Evolutionary conservation across 768 basidiomycete genomes (phyloP), one percentile per base, ranked within the genome.

Genomic region (Mycena alexandri): DNA sequence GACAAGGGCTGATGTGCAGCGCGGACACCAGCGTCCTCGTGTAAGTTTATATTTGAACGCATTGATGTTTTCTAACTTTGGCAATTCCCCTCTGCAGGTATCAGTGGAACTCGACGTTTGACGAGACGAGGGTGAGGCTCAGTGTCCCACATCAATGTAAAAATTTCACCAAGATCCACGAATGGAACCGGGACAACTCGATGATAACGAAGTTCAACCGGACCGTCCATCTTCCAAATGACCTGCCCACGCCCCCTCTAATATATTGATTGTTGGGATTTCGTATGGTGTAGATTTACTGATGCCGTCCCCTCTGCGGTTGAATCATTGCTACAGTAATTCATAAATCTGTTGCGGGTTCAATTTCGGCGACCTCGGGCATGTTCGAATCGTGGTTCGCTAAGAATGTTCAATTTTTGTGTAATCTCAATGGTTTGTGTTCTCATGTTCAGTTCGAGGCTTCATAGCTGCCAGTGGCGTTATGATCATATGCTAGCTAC

Each of bases 1-100:
- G 61, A 10, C 48, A 59, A 19, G 64, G 57, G 7, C 24, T 71
- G 24, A 71, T 65, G 67, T 71, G 70, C 17, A 16, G 36, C 13
- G 19, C 46, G 2, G 70, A 71, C 46, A 69, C 54, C 17, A 66
- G 69, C n/a, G 69, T 70, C 16, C 47, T 66, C 22, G 69, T 70
- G 24, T 62, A 19, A 17, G 67, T 48, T 34, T 44, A 42, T 59
- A 36, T 59, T 38, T 11, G 51, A 42, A 59, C 22, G 58, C 46
- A 38, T 36, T 14, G 44, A 25, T 16, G 17, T 21, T 47, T 47
- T 47, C 29, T 59, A 17, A 57, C 47, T 59, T 36, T 59, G n/a
- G n/a, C n/a, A n/a, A n/a, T 24, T 59, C 54, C 7, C n/a, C 33
- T 58, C 44, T 58, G 25, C 46, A 58, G 57, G 10, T 58, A 29